Evolutionary conservation across 2,329 filamentous ascomycete genomes (phyloP).

Genomic region (Dactylellina haptotyla): DNA sequence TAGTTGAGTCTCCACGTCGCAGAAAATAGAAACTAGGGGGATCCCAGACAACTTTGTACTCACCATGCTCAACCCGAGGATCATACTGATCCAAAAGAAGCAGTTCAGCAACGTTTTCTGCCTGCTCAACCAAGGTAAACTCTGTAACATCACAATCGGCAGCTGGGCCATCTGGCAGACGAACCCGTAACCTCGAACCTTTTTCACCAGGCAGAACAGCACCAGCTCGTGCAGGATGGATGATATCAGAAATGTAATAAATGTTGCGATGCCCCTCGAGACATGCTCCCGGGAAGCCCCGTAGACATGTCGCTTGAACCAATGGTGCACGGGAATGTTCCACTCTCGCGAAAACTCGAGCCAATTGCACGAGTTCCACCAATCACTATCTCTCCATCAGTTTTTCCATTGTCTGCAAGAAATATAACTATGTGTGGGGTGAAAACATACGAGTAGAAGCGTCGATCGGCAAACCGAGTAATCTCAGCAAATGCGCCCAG

Average conservation of each 20-base stretch:
- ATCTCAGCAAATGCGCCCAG: slow-evolving; percentile 95
- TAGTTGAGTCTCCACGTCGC: neutral
- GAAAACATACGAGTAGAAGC: slow-evolving; percentile 80
- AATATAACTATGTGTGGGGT: neutral
- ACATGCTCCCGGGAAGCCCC: slow-evolving; percentile 80
- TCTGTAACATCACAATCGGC: slow-evolving; percentile 91
- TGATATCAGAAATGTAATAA: slow-evolving; percentile 90
- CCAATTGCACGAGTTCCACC: slow-evolving; percentile 81
- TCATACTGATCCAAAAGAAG: slow-evolving; percentile 92
- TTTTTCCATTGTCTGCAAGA: neutral
- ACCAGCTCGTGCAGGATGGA: slow-evolving; percentile 92
- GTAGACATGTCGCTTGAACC: slow-evolving; percentile 94
- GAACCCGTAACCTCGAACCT: slow-evolving; percentile 92
- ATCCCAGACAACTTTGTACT: slow-evolving; percentile 59
- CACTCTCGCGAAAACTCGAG: slow-evolving; percentile 95
- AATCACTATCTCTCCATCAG: slow-evolving; percentile 32
- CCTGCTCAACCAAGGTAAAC: slow-evolving; percentile 78
- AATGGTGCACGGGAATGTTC: slow-evolving; percentile 98
- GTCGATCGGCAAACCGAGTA: slow-evolving; percentile 88
- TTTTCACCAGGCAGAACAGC: slow-evolving; percentile 98
- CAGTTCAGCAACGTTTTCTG: slow-evolving; percentile 85
- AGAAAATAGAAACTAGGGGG: neutral
- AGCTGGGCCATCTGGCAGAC: slow-evolving; percentile 95
- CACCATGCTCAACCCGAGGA: slow-evolving; percentile 82
- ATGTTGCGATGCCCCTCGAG: slow-evolving; percentile 79